Percentiles rank a stretch among this genome's conserved stretches.
Conservation (phyloP, 1,139 yeast species). For the Hansenula anomala region DNA sequence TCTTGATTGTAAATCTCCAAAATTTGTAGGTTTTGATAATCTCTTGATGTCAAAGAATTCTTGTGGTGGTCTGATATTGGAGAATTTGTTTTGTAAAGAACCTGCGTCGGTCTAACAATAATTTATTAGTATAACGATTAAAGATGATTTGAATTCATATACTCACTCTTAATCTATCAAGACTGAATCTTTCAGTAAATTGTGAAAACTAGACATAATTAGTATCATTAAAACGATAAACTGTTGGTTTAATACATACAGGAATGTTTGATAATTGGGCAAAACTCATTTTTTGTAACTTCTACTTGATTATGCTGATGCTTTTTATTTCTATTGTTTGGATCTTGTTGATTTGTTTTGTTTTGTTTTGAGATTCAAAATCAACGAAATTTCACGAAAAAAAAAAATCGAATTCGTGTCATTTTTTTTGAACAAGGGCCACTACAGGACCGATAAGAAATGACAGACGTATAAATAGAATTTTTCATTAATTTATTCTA, state of each 20-base stretch:
- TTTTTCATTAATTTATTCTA: too few species aligned
- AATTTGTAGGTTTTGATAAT: conserved; percentile 83
- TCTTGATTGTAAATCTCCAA: conserved; percentile 86
- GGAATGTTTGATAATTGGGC: conserved; percentile 24
- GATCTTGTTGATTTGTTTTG: background rate
- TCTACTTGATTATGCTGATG: too few species aligned
- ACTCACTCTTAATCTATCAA: conserved; percentile 45
- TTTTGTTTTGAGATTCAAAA: background rate
- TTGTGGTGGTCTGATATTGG: conserved; percentile 82
- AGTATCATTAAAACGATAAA: too few species aligned
- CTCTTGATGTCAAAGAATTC: conserved; percentile 92
- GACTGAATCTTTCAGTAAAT: conserved; percentile 44
- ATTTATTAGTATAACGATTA: too few species aligned
- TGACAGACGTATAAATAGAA: background rate
- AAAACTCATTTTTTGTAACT: conserved; percentile 20
- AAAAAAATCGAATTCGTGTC: background rate
- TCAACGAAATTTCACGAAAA: background rate
- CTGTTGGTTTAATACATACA: too few species aligned
- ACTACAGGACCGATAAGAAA: background rate
- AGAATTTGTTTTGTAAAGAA: conserved; percentile 54
- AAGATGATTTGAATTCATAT: too few species aligned
- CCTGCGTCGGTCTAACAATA: conserved; percentile 30
- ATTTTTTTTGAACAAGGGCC: background rate
- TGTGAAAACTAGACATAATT: conserved; percentile 29
- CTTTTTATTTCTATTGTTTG: too few species aligned